Conservation (phyloP, 1,284 basidiomycete species). For the Xerocomus amazonicus region DNA sequence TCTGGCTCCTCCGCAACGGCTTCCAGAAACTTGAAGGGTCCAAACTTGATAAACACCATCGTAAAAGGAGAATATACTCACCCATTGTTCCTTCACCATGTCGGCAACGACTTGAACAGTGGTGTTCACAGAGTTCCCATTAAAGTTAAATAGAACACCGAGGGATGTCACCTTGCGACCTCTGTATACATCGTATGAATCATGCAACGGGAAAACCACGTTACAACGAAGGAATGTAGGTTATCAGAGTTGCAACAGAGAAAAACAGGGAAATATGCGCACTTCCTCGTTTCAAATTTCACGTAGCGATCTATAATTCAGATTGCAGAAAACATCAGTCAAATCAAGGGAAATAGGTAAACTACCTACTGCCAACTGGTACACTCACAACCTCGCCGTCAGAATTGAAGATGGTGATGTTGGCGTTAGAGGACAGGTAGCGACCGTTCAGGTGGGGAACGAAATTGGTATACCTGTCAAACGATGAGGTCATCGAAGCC, state of each 20-base stretch:
- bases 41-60: background rate
- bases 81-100: slow-evolving; percentile 77
- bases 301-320: slow-evolving; percentile 50
- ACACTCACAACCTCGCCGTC: slow-evolving; percentile 48
- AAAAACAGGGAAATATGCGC: slow-evolving; percentile 18
- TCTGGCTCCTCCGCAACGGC: slow-evolving; percentile 80
- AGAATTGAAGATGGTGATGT: slow-evolving; percentile 67
- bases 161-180: slow-evolving; percentile 74
- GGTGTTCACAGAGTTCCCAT: slow-evolving; percentile 59
- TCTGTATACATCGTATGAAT: slow-evolving; percentile 32
- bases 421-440: slow-evolving; percentile 81
- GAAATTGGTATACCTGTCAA: slow-evolving; percentile 63
- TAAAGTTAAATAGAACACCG: slow-evolving; percentile 78
- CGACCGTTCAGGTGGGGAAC: slow-evolving; percentile 68
- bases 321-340: background rate
- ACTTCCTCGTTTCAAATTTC: slow-evolving; percentile 78
- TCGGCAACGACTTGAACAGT: slow-evolving; percentile 70
- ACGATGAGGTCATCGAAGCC: background rate
- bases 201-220: background rate
- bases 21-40: slow-evolving; percentile 56
- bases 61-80: slow-evolving; percentile 23
- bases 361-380: slow-evolving; percentile 57
- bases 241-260: background rate
- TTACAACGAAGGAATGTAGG: background rate
- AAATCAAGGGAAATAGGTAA: background rate